phyloP scores from a whole-genome alignment of 2,329 filamentous ascomycete genomes.

The Paraphaeosphaeria sporulosa region DNA sequence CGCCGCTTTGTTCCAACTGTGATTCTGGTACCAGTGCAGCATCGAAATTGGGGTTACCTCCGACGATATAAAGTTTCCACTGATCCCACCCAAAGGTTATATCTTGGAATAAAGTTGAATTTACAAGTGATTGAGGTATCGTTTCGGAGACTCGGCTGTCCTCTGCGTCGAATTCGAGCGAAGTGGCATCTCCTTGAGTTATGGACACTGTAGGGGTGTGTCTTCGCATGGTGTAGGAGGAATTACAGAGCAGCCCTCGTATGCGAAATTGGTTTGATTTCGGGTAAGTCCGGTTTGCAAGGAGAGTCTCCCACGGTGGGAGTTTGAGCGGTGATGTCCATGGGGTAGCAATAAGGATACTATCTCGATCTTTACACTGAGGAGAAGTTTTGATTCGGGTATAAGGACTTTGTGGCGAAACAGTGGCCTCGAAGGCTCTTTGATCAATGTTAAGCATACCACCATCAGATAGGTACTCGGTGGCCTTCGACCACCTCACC shows the following conservation, averaged over 20 bases:
- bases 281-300: slow-evolving; percentile 19
- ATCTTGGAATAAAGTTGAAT: neutral
- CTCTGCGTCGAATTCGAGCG: neutral
- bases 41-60: neutral
- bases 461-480: slow-evolving; percentile 9
- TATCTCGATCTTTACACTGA: slow-evolving; percentile 23
- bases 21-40: neutral
- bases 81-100: neutral
- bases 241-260: slow-evolving; percentile 15
- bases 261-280: slow-evolving; percentile 23
- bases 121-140: neutral
- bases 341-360: slow-evolving; percentile 26
- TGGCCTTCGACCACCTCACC: slow-evolving; percentile 22
- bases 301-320: neutral
- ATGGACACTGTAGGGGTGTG: neutral
- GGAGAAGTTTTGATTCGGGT: slow-evolving; percentile 21
- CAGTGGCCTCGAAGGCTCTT: neutral
- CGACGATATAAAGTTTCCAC: neutral
- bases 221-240: neutral
- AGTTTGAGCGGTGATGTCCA: slow-evolving; percentile 20
- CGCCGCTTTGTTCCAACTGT: neutral
- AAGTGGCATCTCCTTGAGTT: neutral
- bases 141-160: neutral
- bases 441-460: slow-evolving; percentile 3
- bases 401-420: slow-evolving; percentile 9